Evolutionary conservation across 2,329 filamentous ascomycete genomes (phyloP).

Genomic region (Fusarium camptoceras): DNA sequence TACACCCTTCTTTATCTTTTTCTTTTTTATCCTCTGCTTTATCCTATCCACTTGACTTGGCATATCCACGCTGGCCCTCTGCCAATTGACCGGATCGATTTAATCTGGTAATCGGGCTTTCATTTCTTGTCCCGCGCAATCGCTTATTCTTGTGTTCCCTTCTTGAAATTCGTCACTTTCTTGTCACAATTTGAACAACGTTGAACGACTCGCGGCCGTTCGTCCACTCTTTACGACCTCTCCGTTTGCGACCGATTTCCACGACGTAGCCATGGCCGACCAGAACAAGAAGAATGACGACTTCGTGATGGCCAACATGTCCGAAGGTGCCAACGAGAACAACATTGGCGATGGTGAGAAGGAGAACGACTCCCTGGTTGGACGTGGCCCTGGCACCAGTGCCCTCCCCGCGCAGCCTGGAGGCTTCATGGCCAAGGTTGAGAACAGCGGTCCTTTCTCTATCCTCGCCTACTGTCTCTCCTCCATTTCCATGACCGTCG

Average conservation of each 20-base stretch:
- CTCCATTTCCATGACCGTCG: conserved; percentile 99
- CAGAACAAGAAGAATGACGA: conserved; percentile 43
- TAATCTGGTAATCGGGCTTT: conserved; percentile 17
- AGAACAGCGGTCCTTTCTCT: conserved; percentile 82
- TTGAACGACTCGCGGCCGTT: conserved; percentile 41
- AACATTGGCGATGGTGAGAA: conserved; percentile 39
- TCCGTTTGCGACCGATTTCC: conserved; percentile 16
- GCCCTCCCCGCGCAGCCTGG: conserved; percentile 26
- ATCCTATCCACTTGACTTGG: conserved; percentile 29
- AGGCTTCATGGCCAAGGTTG: conserved; percentile 57
- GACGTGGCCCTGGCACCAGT: conserved; percentile 36
- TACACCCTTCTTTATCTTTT: conserved; percentile 12
- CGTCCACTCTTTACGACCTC: conserved; percentile 38
- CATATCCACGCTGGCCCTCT: conserved; percentile 29
- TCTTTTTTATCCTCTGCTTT: conserved; percentile 13
- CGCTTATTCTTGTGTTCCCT: conserved; percentile 9
- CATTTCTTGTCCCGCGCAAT: conserved; percentile 18
- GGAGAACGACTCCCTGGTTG: conserved; percentile 39
- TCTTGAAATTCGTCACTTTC: conserved; percentile 18
- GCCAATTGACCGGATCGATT: conserved; percentile 28
- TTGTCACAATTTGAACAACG: conserved; percentile 3
- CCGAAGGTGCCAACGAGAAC: conserved; percentile 25
- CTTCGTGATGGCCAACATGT: conserved; percentile 35
- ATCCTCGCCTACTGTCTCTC: conserved; percentile 92
- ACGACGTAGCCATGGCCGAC: conserved; percentile 30